Conservation (phyloP, 345 rosid species). For the Salix viminalis region DNA sequence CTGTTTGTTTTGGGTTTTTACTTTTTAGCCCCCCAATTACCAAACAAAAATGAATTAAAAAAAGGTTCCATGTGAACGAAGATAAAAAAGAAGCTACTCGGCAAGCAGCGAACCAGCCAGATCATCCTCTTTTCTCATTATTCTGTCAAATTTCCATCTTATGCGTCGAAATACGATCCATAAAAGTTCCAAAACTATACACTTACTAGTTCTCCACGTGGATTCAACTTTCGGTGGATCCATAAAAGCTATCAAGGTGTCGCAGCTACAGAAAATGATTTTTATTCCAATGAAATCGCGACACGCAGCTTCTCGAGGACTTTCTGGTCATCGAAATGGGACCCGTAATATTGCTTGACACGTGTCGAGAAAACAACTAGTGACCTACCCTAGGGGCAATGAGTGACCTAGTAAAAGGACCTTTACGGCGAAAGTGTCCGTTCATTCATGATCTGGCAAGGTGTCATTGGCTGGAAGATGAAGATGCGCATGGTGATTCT, state of each 20-base stretch:
- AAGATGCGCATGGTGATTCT: background rate
- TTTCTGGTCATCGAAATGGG: background rate
- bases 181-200: background rate
- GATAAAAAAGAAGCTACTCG: slow-evolving; percentile 15
- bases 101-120: slow-evolving; percentile 13
- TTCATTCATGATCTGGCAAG: background rate
- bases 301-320: background rate
- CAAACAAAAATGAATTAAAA: too few relatives aligned
- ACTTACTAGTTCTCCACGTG: slow-evolving; percentile 9
- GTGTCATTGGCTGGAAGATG: background rate
- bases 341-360: background rate
- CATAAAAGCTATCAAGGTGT: background rate
- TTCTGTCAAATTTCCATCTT: background rate
- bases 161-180: too few relatives aligned
- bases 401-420: background rate
- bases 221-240: slow-evolving; percentile 23
- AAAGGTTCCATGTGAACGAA: slow-evolving; percentile 14
- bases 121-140: background rate
- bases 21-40: too few relatives aligned
- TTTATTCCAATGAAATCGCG: background rate
- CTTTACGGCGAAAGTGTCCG: background rate
- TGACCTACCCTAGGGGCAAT: slow-evolving; percentile 3
- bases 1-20: too few relatives aligned
- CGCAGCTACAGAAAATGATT: background rate
- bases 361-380: background rate